Evolutionary conservation across 805 yeast species (phyloP), one percentile per base, ranked within the genome.

Genomic region (Suhomyces sp.): DNA sequence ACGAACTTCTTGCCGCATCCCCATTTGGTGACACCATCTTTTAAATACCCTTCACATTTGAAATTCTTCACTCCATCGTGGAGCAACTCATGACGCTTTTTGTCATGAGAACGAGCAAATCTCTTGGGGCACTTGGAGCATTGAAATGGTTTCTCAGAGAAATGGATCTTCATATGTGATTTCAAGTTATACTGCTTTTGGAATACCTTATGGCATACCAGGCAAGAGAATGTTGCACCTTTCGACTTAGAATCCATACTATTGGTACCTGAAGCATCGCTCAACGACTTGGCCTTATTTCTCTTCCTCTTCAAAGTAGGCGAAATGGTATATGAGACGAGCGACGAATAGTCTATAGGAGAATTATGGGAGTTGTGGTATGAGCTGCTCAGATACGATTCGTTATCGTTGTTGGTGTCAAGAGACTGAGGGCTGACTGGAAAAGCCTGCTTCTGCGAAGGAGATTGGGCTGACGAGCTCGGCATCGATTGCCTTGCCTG

Each of bases 1-100:
- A 92, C 90, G 66, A 87, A 87, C 56, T 77, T 75, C 62, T 83
- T 81, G 13, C 87, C 85, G 64, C 93, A 86, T 3, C 92, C 93
- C 92, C 93, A 86, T 56, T 69, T 67, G 3, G 85, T 82, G 12
- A 60, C 63, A 0, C 85, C 84, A 58, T 84, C 85, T 31, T 75
- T 75, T 54, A 86, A 66, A 19, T 66, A 65, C 0, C 91, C 92
- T 51, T 79, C 79, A 63, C 94, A 87, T 50, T 77, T 80, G 66
- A 83, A 87, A 64, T 79, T 83, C 72, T 84, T 85, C 52, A 79
- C 83, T 5, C 92, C 92, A 19, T 84, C 79, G 60, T 87, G 94
- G n/a, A 87, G 70, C 17, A 80, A 74, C 62, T 87, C 92, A 64
- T 87, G 94, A 46, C 94, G 78, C 59, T 84, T 84, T 50, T 86